A percentile compares a stretch with the other conserved stretches of the same genome.
Conservation (phyloP, 306 rosid genomes). For the Acacia crassicarpa region DNA sequence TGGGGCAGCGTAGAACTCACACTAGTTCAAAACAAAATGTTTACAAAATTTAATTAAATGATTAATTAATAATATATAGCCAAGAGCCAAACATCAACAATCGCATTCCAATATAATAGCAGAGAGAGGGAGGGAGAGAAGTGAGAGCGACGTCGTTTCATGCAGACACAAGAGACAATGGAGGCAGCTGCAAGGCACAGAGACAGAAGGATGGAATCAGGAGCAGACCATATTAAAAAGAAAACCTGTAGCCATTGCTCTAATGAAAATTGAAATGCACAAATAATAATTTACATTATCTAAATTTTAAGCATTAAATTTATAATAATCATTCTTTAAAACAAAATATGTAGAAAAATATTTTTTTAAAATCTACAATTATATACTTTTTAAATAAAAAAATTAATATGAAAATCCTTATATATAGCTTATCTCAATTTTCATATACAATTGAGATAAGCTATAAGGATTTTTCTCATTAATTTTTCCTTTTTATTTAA, state of each 20-base stretch:
- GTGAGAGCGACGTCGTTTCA: slow-evolving; percentile 43
- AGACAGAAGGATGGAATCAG: not conserved
- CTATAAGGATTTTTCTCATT: too few relatives aligned
- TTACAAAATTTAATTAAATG: not conserved
- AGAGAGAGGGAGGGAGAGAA: not conserved
- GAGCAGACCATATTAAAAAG: not conserved
- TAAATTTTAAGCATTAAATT: too few relatives aligned
- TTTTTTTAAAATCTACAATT: too few relatives aligned
- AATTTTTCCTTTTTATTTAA: too few relatives aligned
- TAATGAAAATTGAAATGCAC: not conserved
- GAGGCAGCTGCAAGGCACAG: slow-evolving; percentile 31
- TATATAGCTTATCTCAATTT: too few relatives aligned
- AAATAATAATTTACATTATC: too few relatives aligned
- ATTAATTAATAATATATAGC: not conserved
- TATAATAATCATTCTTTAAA: too few relatives aligned
- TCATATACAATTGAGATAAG: too few relatives aligned
- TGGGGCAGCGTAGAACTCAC: not conserved
- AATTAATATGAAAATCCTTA: too few relatives aligned
- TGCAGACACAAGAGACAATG: slow-evolving; percentile 25
- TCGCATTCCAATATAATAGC: slow-evolving; percentile 21
- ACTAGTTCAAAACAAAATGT: not conserved
- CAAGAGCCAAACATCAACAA: slow-evolving; percentile 10
- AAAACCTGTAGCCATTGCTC: too few relatives aligned
- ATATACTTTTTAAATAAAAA: too few relatives aligned
- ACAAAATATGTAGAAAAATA: too few relatives aligned